A percentile compares a stretch with the other conserved stretches of the same genome.
Evolutionary conservation across 768 basidiomycete species (phyloP).

Genomic region (Candolleomyces aberdarensis): DNA sequence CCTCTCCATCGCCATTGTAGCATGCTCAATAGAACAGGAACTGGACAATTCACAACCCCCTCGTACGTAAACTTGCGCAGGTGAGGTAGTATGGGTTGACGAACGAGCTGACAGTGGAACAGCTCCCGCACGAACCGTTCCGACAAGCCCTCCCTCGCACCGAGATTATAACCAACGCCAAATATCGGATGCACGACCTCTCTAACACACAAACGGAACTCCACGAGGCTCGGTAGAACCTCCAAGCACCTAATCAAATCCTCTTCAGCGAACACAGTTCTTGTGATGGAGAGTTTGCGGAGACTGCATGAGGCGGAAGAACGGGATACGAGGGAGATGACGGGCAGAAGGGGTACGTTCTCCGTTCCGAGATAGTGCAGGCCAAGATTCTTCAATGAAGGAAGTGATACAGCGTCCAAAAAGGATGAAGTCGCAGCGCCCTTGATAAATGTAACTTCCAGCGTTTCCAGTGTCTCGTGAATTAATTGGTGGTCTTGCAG

Average conservation of each 20-base stretch:
- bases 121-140: constrained; percentile 8
- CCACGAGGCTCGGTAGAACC: constrained; percentile 1
- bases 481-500: constrained; percentile 2
- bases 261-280: background rate
- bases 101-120: too few species aligned
- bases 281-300: background rate
- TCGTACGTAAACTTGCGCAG: background rate
- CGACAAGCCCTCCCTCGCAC: constrained; percentile 12
- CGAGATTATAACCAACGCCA: background rate
- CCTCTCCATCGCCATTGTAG: background rate
- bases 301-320: background rate
- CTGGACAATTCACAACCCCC: background rate
- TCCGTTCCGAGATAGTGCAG: constrained; percentile 14
- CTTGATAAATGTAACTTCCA: constrained; percentile 20
- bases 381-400: constrained; percentile 15
- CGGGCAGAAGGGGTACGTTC: constrained; percentile 12
- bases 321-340: constrained; percentile 3
- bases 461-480: constrained; percentile 12
- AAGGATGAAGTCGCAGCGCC: constrained; percentile 14
- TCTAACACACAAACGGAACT: constrained; percentile 4
- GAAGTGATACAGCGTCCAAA: constrained; percentile 16
- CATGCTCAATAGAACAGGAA: background rate
- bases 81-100: background rate
- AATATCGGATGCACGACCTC: background rate
- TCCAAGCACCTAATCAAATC: background rate